These are phyloP conservation scores for Solanum neorickii DNA, from an alignment of 257 asterid species.

Conservation along the genomic window DNA sequence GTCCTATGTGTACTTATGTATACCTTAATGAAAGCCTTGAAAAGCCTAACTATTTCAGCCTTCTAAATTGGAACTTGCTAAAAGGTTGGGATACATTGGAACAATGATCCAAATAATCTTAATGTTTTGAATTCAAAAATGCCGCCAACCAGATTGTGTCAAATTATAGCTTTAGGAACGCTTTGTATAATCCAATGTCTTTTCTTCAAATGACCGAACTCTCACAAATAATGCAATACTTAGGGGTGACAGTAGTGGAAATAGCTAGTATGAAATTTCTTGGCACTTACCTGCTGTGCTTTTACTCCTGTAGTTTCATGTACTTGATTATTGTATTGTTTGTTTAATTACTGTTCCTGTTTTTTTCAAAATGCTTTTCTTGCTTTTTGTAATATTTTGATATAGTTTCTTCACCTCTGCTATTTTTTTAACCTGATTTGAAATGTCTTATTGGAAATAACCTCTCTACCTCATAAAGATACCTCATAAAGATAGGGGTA, in stretches of 20 bases:
- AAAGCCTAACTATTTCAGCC: neutral
- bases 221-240: too few relatives aligned
- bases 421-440: neutral
- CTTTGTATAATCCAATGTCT: too few relatives aligned
- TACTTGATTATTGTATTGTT: neutral
- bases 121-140: too few relatives aligned
- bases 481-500: neutral
- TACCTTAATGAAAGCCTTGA: neutral
- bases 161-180: too few relatives aligned
- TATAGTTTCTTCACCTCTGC: neutral
- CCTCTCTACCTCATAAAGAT: neutral
- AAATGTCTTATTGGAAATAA: neutral
- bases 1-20: too few relatives aligned
- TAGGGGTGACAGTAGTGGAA: too few relatives aligned
- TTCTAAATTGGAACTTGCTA: neutral
- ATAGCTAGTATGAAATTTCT: too few relatives aligned
- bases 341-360: neutral
- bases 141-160: too few relatives aligned
- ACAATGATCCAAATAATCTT: too few relatives aligned
- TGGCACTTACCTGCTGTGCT: neutral
- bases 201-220: too few relatives aligned
- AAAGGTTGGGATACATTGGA: neutral
- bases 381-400: neutral
- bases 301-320: neutral
- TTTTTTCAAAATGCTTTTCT: neutral